Base-by-base conservation (phyloP, 352 stramenopile genomes). In the Pythium aphanidermatum region DNA sequence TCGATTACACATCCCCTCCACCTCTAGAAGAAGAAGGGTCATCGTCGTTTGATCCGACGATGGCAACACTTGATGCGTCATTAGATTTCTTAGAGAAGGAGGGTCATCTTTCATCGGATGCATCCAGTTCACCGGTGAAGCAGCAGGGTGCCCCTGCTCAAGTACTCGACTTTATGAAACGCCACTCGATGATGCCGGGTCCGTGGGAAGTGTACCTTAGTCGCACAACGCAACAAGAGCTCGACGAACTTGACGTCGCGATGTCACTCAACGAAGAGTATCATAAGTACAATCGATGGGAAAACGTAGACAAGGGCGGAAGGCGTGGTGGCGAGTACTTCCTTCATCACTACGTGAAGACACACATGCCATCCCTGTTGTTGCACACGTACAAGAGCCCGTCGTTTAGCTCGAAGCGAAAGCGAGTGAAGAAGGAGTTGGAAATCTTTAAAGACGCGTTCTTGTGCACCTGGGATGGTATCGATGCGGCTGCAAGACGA, bases 131-230 rank as follows among this genome's bases (percentile, higher is more conserved):
- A 10, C 76, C 80, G 2, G 50, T 88, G 24, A 86, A 87, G 53
- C 73, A 87, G 53, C 73, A 58, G 29, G 68, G 66, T 11, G 70
- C 67, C 6, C 80, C 80, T 0, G 58, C 74, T 0, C 67, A 89
- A 45, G 75, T 90, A 11, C 52, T 87, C 27, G 65, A 70, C 47
- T 86, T 89, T 42, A 92, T 92, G 80, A 89, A 84, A 48, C 77
- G 56, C 19, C 71, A 89, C 44, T 55, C 31, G 13, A 88, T 93
- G 46, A 76, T 86, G 32, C 68, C 72, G 2, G 81, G 81, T 2
- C 72, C 77, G 13, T 93, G 81, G 81, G 78, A 93, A 43, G 61
- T 91, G 31, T 93, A 90, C 14, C 47, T 93, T 23, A 74, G 63
- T 20, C 67, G 81, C 21, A 78, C 81, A 1, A 80, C 66, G 1